These are phyloP conservation scores for Tetragonia tetragonoides DNA, from an alignment of 148 eudicot genomes.

Conservation along the genomic window DNA sequence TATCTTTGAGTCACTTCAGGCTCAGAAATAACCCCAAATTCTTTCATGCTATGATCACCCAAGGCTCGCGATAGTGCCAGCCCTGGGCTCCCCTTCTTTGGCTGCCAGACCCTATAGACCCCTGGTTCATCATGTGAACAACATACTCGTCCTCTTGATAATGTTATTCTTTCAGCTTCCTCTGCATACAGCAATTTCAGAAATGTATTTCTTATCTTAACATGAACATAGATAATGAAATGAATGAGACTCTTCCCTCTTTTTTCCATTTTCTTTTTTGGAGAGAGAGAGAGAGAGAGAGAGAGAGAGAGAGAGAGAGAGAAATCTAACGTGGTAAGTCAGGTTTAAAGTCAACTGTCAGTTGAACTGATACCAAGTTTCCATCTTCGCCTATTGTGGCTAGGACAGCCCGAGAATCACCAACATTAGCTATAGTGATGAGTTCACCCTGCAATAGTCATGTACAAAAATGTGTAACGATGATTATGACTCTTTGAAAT, in stretches of 20 bases:
- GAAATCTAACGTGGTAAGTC: constrained; percentile 64
- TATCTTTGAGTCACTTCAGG: constrained; percentile 63
- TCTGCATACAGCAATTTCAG: constrained; percentile 31
- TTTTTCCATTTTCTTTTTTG: background rate
- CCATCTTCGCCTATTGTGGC: constrained; percentile 56
- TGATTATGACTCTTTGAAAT: background rate
- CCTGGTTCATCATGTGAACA: constrained; percentile 70
- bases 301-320: constrained; percentile 21
- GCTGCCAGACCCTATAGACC: constrained; percentile 65
- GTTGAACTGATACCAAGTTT: constrained; percentile 59
- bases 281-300: background rate
- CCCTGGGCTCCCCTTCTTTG: constrained; percentile 50
- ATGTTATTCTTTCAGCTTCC: constrained; percentile 61
- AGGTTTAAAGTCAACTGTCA: constrained; percentile 71
- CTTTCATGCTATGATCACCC: constrained; percentile 74
- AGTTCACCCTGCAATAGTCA: constrained; percentile 49
- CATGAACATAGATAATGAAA: constrained; percentile 2
- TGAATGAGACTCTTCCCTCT: background rate
- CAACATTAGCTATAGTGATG: constrained; percentile 65
- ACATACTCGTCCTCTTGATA: constrained; percentile 52
- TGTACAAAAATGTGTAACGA: constrained; percentile 14
- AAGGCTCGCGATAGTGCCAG: constrained; percentile 79
- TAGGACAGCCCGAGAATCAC: constrained; percentile 80
- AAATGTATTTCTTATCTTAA: constrained; percentile 1
- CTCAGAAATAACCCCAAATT: constrained; percentile 72